A percentile compares a stretch with the other conserved stretches of the same genome.
Evolutionary conservation across 169 alveolate genomes (phyloP).

Genomic region (Plasmodium yoelii): DNA sequence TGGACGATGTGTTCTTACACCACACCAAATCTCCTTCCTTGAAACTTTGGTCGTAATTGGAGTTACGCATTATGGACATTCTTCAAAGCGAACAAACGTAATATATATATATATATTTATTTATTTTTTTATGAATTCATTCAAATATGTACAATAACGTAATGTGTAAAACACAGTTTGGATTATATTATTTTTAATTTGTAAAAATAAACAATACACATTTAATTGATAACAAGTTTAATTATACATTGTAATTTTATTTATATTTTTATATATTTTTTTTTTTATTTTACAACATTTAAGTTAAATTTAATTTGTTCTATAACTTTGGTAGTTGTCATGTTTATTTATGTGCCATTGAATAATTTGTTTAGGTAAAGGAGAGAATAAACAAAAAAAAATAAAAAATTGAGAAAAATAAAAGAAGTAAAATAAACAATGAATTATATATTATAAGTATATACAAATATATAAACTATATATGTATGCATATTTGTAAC

Average conservation of each 20-base stretch:
- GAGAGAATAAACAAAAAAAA: no score
- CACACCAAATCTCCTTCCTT: slow-evolving; percentile 71
- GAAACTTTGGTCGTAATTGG: slow-evolving; percentile 7
- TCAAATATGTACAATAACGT: no score
- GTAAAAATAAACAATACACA: no score
- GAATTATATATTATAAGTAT: no score
- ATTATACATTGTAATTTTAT: neutral
- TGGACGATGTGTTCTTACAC: slow-evolving; percentile 35
- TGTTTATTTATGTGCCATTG: neutral
- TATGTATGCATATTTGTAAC: no score
- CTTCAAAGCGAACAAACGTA: neutral
- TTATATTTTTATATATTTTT: no score
- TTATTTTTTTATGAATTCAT: no score
- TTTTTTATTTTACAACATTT: neutral
- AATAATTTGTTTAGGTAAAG: neutral
- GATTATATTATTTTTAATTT: no score
- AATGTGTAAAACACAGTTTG: no score
- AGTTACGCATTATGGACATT: neutral
- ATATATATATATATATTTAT: no score
- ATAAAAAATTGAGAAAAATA: neutral
- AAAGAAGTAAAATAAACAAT: neutral
- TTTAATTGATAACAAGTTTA: no score
- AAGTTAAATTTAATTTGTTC: neutral
- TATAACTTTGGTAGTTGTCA: slow-evolving; percentile 1
- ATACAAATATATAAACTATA: no score